Conservation (phyloP, 2,329 filamentous ascomycete genomes). For the Cadophora gregata region DNA sequence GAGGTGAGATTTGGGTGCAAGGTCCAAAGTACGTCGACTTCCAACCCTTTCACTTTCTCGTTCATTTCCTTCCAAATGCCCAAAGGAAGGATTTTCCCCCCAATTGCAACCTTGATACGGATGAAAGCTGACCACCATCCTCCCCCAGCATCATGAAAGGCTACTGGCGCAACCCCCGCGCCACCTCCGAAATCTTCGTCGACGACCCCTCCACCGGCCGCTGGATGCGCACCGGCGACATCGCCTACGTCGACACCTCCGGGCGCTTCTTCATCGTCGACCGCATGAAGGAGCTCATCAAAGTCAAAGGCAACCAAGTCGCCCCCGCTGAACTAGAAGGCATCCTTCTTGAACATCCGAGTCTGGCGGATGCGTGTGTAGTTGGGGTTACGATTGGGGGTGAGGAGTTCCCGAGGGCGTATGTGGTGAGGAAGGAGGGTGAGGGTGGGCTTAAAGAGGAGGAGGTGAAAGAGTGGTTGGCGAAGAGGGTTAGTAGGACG, state of each 20-base stretch:
- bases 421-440: constrained; percentile 53
- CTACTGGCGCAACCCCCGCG: constrained; percentile 64
- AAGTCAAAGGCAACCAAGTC: constrained; percentile 56
- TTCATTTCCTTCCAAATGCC: neutral
- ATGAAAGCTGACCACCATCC: too few species aligned
- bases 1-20: constrained; percentile 74
- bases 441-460: constrained; percentile 40
- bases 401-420: constrained; percentile 65
- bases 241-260: constrained; percentile 69
- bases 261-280: constrained; percentile 89
- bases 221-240: constrained; percentile 61
- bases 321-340: constrained; percentile 56
- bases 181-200: constrained; percentile 67
- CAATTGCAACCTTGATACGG: too few species aligned
- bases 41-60: neutral
- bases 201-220: constrained; percentile 69
- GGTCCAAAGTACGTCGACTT: constrained; percentile 50
- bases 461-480: constrained; percentile 63
- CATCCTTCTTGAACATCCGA: constrained; percentile 48
- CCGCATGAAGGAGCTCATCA: constrained; percentile 54
- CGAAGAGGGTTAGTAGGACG: constrained; percentile 63
- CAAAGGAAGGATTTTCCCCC: too few species aligned
- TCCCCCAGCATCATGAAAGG: constrained; percentile 59
- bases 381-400: constrained; percentile 51
- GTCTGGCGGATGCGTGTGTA: constrained; percentile 52